These are phyloP conservation scores for Keithomyces neogunnii DNA, from an alignment of 2,329 filamentous ascomycete species.

Conservation along the genomic window DNA sequence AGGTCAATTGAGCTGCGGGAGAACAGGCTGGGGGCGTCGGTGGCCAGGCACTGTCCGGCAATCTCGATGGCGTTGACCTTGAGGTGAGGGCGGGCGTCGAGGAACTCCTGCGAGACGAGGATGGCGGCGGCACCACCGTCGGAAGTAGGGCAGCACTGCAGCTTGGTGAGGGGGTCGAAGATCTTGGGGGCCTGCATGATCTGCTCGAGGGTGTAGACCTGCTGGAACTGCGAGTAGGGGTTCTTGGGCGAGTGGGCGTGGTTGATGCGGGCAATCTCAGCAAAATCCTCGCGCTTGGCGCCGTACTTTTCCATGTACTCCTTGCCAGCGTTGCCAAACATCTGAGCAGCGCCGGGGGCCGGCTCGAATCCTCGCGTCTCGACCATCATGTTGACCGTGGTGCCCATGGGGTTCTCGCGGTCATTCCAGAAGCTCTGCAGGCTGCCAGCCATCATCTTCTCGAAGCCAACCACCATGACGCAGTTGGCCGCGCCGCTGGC, in stretches of 20 bases:
- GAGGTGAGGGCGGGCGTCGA: constrained; percentile 76
- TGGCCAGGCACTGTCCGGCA: constrained; percentile 81
- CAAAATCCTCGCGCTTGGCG: constrained; percentile 78
- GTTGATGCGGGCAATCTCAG: constrained; percentile 88
- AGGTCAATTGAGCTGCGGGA: constrained; percentile 76
- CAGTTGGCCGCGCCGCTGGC: constrained; percentile 76
- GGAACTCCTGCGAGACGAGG: constrained; percentile 80
- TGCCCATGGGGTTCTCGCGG: constrained; percentile 68
- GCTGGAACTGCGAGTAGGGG: constrained; percentile 95
- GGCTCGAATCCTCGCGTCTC: constrained; percentile 74
- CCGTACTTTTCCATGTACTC: constrained; percentile 97
- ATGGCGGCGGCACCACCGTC: constrained; percentile 87
- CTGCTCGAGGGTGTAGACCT: constrained; percentile 83
- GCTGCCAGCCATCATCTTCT: constrained; percentile 96
- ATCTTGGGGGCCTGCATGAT: constrained; percentile 69
- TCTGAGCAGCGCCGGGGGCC: constrained; percentile 78
- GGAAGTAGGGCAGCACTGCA: constrained; percentile 97
- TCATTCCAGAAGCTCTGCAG: constrained; percentile 80
- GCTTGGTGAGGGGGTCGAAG: constrained; percentile 81
- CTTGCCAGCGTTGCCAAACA: constrained; percentile 88
- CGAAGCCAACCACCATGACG: constrained; percentile 86
- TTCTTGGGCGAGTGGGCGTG: constrained; percentile 87
- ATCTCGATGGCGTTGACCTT: constrained; percentile 77
- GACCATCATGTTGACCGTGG: constrained; percentile 69
- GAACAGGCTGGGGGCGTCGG: constrained; percentile 74